Evolutionary conservation across 208 protist genomes (phyloP), one percentile per base, ranked within the genome.

Genomic region (Leishmania arabica): DNA sequence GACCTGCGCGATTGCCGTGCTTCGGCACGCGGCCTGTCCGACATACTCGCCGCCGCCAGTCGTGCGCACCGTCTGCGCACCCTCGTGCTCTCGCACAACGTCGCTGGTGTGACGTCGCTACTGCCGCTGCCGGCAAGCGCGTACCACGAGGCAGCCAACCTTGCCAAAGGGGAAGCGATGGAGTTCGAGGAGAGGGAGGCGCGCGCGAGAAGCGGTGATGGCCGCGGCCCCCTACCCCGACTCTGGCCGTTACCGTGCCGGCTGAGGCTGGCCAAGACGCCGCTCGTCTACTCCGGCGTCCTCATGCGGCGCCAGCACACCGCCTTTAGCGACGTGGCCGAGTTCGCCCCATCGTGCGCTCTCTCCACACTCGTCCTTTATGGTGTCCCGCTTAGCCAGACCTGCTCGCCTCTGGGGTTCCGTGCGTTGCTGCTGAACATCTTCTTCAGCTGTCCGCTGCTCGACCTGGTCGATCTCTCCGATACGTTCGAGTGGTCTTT

Each of bases 341-440:
- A 31, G n/a, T 82, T 86, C 42, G 78, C 84, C 15, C 71, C 88
- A 27, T 83, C 89, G 34, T 87, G 83, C 68, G 79, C 82, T 24
- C 72, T 96, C 37, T 65, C 70, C 31, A 85, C 75, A 60, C 47
- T 96, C 54, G 85, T 86, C 24, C 75, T 95, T 49, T 73, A 86
- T 64, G 75, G 86, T 69, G 87, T 95, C n/a, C 89, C 91, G 60
- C 83, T 96, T 13, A 89, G 88, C 37, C 89, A 88, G 56, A 65
- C 87, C 3, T 94, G 91, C 81, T 90, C 86, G 27, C 89, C 91
- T 27, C 76, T 86, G 37, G 90, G 90, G 27, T 93, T 88, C 75
- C 90, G 91, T 34, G 90, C 94, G 71, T 78, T 96, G 79, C 88
- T 96, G 75, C 83, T 93, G 24, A 95, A 93, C 78, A 64, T 95